Evolutionary conservation across 2,329 filamentous ascomycete species (phyloP), one percentile per base, ranked within the genome.

Genomic region (Grosmannia serpens): DNA sequence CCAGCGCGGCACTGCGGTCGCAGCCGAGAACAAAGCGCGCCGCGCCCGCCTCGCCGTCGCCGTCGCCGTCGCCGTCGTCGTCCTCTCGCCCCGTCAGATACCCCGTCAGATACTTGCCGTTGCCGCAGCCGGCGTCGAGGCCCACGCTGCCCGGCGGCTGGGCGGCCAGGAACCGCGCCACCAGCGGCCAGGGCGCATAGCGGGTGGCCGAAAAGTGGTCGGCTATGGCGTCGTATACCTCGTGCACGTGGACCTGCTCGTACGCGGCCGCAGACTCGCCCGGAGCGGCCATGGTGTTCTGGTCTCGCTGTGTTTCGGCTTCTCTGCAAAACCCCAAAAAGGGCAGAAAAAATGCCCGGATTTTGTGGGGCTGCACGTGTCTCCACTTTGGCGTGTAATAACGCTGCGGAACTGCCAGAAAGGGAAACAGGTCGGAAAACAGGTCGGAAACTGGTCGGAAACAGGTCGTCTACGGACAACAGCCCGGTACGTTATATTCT

Each of bases 111-210:
- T 55, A 55, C 26, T 27, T 56, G 54, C 26, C 55, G 29, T 54
- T 58, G 59, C 47, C n/a, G 73, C 94, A 97, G 61, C 94, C 94
- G 59, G 97, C 79, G 72, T 99, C 94, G 35, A 96, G 78, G 11
- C 94, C 94, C 58, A 97, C 74, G 55, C 88, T 81, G 29, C 91
- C 92, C 15, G 84, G 74, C 0, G 78, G 69, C 53, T 88, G 81
- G 35, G 76, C 74, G 55, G 77, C 74, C 41, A 97, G 80, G 70
- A 96, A 97, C 41, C 77, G 76, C 62, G 91, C 83, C 58, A 97
- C 88, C 65, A 95, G 86, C 26, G 94, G 94, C 94, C 94, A 99
- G 61, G 94, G 91, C 83, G 84, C 84, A 75, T 87, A 82, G 61
- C 84, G 82, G 26, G 89, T 92, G 20, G 86, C 83, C 15, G 88